Percentiles rank a stretch among this genome's conserved stretches.
Evolutionary conservation across 1,139 yeast species (phyloP).

Genomic region (Pneumocystis murina): DNA sequence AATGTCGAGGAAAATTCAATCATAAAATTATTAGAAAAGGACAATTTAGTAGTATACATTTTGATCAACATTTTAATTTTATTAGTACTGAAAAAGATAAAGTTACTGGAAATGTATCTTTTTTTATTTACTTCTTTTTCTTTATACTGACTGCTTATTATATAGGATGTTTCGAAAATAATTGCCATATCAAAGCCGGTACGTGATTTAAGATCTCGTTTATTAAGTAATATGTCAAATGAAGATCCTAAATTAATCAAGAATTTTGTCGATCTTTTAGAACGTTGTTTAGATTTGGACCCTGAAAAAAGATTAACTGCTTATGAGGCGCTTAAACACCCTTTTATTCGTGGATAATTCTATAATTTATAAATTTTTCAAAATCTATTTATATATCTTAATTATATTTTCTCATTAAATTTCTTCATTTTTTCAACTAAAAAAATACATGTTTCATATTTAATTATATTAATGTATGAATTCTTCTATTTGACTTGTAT

Average conservation of each 20-base stretch:
- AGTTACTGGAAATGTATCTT: slow-evolving; percentile 18
- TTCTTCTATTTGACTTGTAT: too few species aligned
- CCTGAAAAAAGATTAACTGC: slow-evolving; percentile 61
- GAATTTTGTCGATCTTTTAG: slow-evolving; percentile 39
- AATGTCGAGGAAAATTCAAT: slow-evolving; percentile 22
- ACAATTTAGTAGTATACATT: slow-evolving; percentile 20
- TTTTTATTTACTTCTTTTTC: slow-evolving; percentile 10
- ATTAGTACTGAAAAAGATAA: slow-evolving; percentile 18
- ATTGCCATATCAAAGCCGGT: slow-evolving; percentile 6
- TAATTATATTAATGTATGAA: too few species aligned
- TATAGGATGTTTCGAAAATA: not conserved
- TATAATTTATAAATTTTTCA: not conserved
- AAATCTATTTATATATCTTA: not conserved
- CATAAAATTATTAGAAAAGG: slow-evolving; percentile 23
- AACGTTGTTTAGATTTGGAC: slow-evolving; percentile 56
- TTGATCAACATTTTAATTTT: slow-evolving; percentile 22
- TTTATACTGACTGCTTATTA: not conserved
- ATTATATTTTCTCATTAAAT: not conserved
- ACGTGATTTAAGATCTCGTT: slow-evolving; percentile 11
- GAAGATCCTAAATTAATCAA: slow-evolving; percentile 8
- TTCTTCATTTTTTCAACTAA: not conserved
- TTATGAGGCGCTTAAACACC: slow-evolving; percentile 53
- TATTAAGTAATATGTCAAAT: slow-evolving; percentile 2
- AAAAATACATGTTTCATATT: not conserved
- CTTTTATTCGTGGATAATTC: slow-evolving; percentile 35